Conservation (phyloP, 2,329 filamentous ascomycete genomes). For the Fusarium graminum region DNA sequence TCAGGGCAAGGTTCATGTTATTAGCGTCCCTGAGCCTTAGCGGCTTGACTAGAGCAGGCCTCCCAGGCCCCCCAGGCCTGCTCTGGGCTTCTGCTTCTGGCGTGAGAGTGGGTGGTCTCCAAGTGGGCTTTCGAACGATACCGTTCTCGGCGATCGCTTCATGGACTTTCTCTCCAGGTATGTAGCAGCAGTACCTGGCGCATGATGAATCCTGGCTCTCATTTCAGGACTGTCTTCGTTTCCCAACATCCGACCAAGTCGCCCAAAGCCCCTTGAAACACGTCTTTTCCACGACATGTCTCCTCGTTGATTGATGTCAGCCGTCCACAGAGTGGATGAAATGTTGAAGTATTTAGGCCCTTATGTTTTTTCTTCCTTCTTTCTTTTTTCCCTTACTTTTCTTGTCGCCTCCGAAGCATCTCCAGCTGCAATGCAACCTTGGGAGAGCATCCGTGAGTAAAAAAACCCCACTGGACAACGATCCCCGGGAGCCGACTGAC, state of each 20-base stretch:
- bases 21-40: not conserved
- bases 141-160: slow-evolving; percentile 14
- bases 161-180: slow-evolving; percentile 2
- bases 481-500: slow-evolving; percentile 19
- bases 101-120: slow-evolving; percentile 36
- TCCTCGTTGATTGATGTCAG: not conserved
- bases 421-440: slow-evolving; percentile 29
- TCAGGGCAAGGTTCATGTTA: slow-evolving; percentile 23
- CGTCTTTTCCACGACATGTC: slow-evolving; percentile 1
- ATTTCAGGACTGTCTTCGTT: slow-evolving; percentile 22
- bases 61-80: no score
- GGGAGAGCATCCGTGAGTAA: slow-evolving; percentile 4
- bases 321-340: not conserved
- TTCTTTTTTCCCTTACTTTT: not conserved
- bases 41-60: no score
- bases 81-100: slow-evolving; percentile 18
- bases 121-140: not conserved
- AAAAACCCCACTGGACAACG: slow-evolving; percentile 15
- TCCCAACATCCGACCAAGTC: slow-evolving; percentile 11
- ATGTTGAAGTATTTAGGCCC: not conserved
- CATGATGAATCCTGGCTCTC: not conserved
- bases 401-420: slow-evolving; percentile 6
- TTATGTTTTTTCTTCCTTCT: slow-evolving; percentile 1
- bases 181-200: not conserved
- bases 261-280: slow-evolving; percentile 39